Evolutionary conservation across 139 green algal genomes (phyloP), one percentile per base, ranked within the genome.

Genomic region (Haematococcus sp.): DNA sequence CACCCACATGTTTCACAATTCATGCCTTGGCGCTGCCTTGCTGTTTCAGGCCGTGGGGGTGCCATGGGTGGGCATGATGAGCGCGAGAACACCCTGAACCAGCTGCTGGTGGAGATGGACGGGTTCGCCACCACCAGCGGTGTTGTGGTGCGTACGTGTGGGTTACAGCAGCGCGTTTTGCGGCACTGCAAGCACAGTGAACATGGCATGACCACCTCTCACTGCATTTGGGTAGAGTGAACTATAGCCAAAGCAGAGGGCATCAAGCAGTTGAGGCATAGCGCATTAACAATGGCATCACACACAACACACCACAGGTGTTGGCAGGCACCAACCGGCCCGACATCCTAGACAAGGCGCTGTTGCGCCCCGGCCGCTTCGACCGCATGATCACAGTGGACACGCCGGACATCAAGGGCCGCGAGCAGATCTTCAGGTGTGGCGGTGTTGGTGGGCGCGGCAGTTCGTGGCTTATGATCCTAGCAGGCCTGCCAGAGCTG

Each of bases 1-100:
- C n/a, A n/a, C n/a, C n/a, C n/a, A n/a, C n/a, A n/a, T n/a, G n/a
- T n/a, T n/a, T n/a, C n/a, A n/a, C n/a, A n/a, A n/a, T n/a, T n/a
- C n/a, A n/a, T n/a, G n/a, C n/a, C n/a, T n/a, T n/a, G n/a, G n/a
- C n/a, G n/a, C n/a, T n/a, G n/a, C n/a, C n/a, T n/a, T n/a, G n/a
- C n/a, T n/a, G n/a, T n/a, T n/a, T n/a, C n/a, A n/a, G n/a, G 80
- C 0, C 81, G 86, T 25, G 85, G 82, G 31, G 91, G 91, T 15
- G 91, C 92, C 76, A 91, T 91, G 34, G 94, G 95, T 34, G 94
- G 94, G 46, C 96, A 98, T 52, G 96, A 98, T 77, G 96, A 99
- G 89, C 84, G 96, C 15, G 96, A 99, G 83, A 98, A 97, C 86
- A 99, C 96, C 11, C 86, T 99, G 13, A 99, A 99, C 80, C 96